A percentile compares a stretch with the other conserved stretches of the same genome.
Evolutionary conservation across 1,284 basidiomycete species (phyloP).

Genomic region (Cutaneotrichosporon cavernicola): DNA sequence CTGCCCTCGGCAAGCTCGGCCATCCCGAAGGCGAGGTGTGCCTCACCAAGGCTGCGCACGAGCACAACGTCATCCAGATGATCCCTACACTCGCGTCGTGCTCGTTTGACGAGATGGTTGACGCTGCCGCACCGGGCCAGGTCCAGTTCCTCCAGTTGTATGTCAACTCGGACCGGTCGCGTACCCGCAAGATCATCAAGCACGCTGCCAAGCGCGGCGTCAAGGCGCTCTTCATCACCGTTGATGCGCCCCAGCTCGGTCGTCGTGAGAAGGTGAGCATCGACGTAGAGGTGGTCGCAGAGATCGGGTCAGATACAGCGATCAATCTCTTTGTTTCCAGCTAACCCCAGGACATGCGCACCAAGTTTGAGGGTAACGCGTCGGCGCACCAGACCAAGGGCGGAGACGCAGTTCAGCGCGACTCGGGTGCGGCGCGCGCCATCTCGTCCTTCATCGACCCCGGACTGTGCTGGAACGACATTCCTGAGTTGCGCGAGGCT

Average conservation of each 20-base stretch:
- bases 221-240: slow-evolving; percentile 82
- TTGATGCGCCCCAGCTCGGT: slow-evolving; percentile 89
- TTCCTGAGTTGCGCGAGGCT: slow-evolving; percentile 83
- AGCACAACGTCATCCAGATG: slow-evolving; percentile 83
- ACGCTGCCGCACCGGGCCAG: slow-evolving; percentile 70
- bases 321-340: background rate
- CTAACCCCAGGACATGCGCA: slow-evolving; percentile 74
- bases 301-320: too few species aligned
- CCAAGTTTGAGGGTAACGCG: slow-evolving; percentile 87
- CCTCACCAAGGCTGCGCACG: slow-evolving; percentile 78
- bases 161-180: slow-evolving; percentile 77
- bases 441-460: slow-evolving; percentile 96
- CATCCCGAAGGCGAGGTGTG: slow-evolving; percentile 90
- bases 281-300: background rate
- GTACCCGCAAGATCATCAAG: slow-evolving; percentile 77
- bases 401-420: slow-evolving; percentile 66
- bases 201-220: slow-evolving; percentile 80
- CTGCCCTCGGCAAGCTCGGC: slow-evolving; percentile 70
- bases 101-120: slow-evolving; percentile 81
- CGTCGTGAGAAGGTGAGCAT: slow-evolving; percentile 67
- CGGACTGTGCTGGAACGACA: slow-evolving; percentile 77
- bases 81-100: slow-evolving; percentile 86
- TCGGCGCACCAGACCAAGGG: slow-evolving; percentile 63
- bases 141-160: slow-evolving; percentile 79
- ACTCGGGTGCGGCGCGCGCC: slow-evolving; percentile 89